Evolutionary conservation across 2,329 filamentous ascomycete species (phyloP), one percentile per base, ranked within the genome.

Genomic region (Dactylellina sp.): DNA sequence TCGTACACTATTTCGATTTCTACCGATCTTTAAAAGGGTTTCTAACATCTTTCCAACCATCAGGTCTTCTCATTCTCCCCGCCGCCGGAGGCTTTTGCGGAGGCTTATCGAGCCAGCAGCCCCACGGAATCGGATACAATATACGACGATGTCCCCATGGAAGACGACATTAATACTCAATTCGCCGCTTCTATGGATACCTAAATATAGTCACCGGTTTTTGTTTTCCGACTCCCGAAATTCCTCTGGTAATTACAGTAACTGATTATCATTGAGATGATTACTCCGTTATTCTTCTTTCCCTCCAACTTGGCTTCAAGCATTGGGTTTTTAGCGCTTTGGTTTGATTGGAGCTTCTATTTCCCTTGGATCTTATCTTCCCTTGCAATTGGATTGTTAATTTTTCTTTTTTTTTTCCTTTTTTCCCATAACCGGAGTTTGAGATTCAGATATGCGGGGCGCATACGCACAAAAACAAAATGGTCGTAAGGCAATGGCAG

Each of bases 11-110:
- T 22, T 18, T 42, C 57, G 7, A 22, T 24, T 44, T 39, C 42
- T 49, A 9, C 6, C 16, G 16, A 62, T 28, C 61, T 65, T n/a
- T n/a, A n/a, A n/a, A n/a, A n/a, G n/a, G n/a, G n/a, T n/a, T 32
- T 40, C 75, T 81, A 82, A 80, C 82, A 78, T 40, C 7, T 49
- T 59, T 16, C 6, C 22, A n/a, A n/a, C n/a, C 9, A 46, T 49
- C 74, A 96, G 92, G 92, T 97, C 2, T 97, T 93, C 92, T 94
- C 91, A 7, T 97, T 97, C 80, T 93, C 94, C 2, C 93, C 94
- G 12, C 92, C 92, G 0, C 89, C 92, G 70, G 91, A 92, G 59
- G 83, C 84, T 70, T 83, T 85, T 20, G 84, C 84, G 71, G 87
- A 88, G 50, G 76, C 75, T 18, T 78, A 78, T 25, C 66, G 74